Percentiles rank a stretch among this genome's conserved stretches.
Conservation (phyloP, 1,284 basidiomycete species). For the Sporisorium scitamineum region DNA sequence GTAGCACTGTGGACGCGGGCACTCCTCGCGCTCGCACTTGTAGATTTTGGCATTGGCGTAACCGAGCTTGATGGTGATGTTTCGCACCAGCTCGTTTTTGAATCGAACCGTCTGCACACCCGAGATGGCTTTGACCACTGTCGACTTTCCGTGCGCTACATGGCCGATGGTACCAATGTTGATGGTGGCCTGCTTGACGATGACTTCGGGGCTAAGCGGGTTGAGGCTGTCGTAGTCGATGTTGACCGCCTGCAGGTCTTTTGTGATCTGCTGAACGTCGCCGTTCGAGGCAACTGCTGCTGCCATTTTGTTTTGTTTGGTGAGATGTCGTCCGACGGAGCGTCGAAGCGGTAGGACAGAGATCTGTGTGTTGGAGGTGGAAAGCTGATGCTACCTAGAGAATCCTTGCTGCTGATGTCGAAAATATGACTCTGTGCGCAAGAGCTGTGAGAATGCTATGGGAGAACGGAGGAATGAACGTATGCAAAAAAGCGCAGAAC, state of each 20-base stretch:
- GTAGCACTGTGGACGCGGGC: slow-evolving; percentile 93
- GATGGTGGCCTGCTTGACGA: slow-evolving; percentile 87
- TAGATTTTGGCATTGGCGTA: slow-evolving; percentile 99
- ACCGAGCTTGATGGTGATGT: slow-evolving; percentile 98
- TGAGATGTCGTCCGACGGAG: slow-evolving; percentile 8
- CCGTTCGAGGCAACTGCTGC: slow-evolving; percentile 48
- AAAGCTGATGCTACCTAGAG: neutral
- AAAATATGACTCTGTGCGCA: neutral
- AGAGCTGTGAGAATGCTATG: neutral
- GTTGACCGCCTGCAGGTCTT: slow-evolving; percentile 40
- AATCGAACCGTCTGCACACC: slow-evolving; percentile 99
- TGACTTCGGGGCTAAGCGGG: slow-evolving; percentile 93
- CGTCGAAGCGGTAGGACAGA: neutral
- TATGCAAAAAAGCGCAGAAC: slow-evolving; percentile 1
- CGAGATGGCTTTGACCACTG: slow-evolving; percentile 98
- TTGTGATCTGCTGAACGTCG: slow-evolving; percentile 44
- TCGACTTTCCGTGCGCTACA: slow-evolving; percentile 90
- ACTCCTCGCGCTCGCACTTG: slow-evolving; percentile 93
- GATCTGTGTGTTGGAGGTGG: neutral
- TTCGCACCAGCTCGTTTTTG: slow-evolving; percentile 88
- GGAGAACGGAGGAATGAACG: neutral
- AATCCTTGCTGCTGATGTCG: neutral
- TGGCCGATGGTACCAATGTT: slow-evolving; percentile 70
- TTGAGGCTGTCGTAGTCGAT: slow-evolving; percentile 74
- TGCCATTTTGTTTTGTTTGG: slow-evolving; percentile 37